A percentile compares a stretch with the other conserved stretches of the same genome.
phyloP scores from a whole-genome alignment of 2,329 filamentous ascomycete genomes.

The Davidsoniella neocaledoniae region DNA sequence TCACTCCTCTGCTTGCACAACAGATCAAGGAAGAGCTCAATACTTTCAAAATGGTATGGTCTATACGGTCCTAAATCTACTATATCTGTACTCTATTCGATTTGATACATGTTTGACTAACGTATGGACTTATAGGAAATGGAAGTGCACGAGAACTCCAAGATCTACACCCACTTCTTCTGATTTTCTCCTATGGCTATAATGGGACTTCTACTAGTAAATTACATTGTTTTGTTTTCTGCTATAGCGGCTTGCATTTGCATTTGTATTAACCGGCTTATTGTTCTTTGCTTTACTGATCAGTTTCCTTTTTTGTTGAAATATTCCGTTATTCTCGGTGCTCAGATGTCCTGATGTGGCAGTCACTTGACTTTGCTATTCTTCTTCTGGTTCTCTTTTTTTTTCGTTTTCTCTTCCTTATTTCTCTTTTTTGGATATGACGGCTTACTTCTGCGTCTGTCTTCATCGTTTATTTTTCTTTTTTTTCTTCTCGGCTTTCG shows the following conservation, averaged over 20 bases:
- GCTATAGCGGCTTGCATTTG: slow-evolving; percentile 1
- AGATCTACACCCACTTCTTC: slow-evolving; percentile 99
- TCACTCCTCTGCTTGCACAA: slow-evolving; percentile 92
- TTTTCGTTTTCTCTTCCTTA: not conserved
- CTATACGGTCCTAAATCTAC: not conserved
- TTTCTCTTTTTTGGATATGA: slow-evolving; percentile 14
- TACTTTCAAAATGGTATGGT: slow-evolving; percentile 89
- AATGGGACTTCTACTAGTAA: slow-evolving; percentile 12
- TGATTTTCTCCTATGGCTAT: slow-evolving; percentile 36
- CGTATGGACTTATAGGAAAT: slow-evolving; percentile 53
- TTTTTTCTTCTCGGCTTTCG: slow-evolving; percentile 22
- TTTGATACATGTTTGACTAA: not conserved
- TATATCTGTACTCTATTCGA: not conserved
- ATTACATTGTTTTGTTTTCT: not conserved
- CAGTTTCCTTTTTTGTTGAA: slow-evolving; percentile 16
- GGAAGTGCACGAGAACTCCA: slow-evolving; percentile 98
- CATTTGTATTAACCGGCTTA: not conserved
- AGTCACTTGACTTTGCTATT: not conserved
- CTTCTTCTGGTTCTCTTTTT: not conserved
- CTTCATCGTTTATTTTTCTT: slow-evolving; percentile 13
- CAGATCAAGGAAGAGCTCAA: slow-evolving; percentile 99
- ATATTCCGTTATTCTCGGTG: not conserved
- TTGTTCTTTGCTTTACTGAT: slow-evolving; percentile 6
- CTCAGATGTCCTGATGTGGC: too few species aligned
- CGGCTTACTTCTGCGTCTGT: slow-evolving; percentile 16